These are phyloP conservation scores for Golubevia sp. DNA, from an alignment of 1,284 basidiomycete species.

Conservation along the genomic window DNA sequence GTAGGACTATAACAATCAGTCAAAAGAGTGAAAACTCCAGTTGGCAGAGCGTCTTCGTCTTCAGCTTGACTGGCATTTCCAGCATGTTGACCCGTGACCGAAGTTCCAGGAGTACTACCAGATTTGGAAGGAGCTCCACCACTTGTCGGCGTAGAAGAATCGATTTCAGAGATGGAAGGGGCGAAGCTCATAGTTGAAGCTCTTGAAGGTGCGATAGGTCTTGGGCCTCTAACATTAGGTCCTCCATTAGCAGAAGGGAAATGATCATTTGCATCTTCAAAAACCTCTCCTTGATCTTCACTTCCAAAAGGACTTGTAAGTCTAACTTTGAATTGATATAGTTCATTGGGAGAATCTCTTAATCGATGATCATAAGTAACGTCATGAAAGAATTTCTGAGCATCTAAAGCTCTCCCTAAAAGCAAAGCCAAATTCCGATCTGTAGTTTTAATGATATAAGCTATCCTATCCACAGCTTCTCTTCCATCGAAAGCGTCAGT, in stretches of 20 bases:
- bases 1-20: slow-evolving; percentile 99
- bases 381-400: slow-evolving; percentile 60
- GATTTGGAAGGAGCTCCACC: slow-evolving; percentile 21
- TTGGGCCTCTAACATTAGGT: not conserved
- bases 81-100: slow-evolving; percentile 39
- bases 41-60: slow-evolving; percentile 73
- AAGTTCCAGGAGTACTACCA: slow-evolving; percentile 46
- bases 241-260: not conserved
- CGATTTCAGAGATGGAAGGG: slow-evolving; percentile 27
- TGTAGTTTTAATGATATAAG: slow-evolving; percentile 51
- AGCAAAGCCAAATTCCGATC: slow-evolving; percentile 56
- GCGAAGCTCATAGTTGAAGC: slow-evolving; percentile 13
- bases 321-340: slow-evolving; percentile 49
- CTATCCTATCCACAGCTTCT: slow-evolving; percentile 55
- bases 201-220: slow-evolving; percentile 1
- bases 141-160: slow-evolving; percentile 50
- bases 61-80: slow-evolving; percentile 59
- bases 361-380: slow-evolving; percentile 58
- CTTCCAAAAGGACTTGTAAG: slow-evolving; percentile 12
- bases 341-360: slow-evolving; percentile 50
- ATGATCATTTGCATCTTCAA: not conserved
- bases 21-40: slow-evolving; percentile 93
- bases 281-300: no score
- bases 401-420: slow-evolving; percentile 55
- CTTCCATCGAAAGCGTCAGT: slow-evolving; percentile 54